These are phyloP conservation scores for Croton setiger DNA, from an alignment of 441 rosid species.

Conservation along the genomic window DNA sequence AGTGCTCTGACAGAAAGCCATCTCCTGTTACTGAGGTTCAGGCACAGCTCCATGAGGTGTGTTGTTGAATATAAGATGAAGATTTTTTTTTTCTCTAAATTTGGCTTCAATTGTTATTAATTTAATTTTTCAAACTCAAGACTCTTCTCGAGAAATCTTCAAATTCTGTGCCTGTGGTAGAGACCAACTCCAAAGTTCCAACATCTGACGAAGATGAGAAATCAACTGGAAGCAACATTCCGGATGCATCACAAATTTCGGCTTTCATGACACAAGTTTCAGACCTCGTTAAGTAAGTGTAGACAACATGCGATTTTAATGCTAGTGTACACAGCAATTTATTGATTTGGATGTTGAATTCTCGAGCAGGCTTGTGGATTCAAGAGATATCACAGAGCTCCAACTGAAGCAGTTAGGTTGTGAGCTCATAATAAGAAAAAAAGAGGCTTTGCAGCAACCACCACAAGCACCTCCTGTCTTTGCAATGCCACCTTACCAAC, in stretches of 20 bases:
- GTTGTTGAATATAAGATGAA: slow-evolving; percentile 13
- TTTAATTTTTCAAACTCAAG: slow-evolving; percentile 28
- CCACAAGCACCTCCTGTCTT: slow-evolving; percentile 41
- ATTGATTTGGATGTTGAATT: neutral
- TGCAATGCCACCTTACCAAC: slow-evolving; percentile 44
- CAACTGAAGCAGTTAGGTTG: slow-evolving; percentile 80
- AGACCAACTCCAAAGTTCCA: slow-evolving; percentile 29
- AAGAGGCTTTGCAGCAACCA: slow-evolving; percentile 73
- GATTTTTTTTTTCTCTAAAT: slow-evolving; percentile 7
- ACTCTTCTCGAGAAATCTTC: slow-evolving; percentile 44
- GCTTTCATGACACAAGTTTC: slow-evolving; percentile 89
- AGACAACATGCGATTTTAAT: neutral
- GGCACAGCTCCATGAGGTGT: slow-evolving; percentile 64
- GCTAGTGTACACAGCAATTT: neutral
- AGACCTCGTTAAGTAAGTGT: slow-evolving; percentile 74
- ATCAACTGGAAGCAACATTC: slow-evolving; percentile 32
- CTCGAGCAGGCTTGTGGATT: slow-evolving; percentile 78
- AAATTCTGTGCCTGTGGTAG: slow-evolving; percentile 41
- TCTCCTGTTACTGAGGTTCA: slow-evolving; percentile 35
- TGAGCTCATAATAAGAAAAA: slow-evolving; percentile 77
- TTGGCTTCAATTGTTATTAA: slow-evolving; percentile 6
- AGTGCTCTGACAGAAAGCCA: slow-evolving; percentile 41
- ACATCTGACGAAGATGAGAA: slow-evolving; percentile 36
- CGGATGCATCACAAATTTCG: slow-evolving; percentile 47
- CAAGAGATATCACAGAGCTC: slow-evolving; percentile 78